These are phyloP conservation scores for Pugionium dolabratum DNA, from an alignment of 345 rosid species.

Conservation along the genomic window DNA sequence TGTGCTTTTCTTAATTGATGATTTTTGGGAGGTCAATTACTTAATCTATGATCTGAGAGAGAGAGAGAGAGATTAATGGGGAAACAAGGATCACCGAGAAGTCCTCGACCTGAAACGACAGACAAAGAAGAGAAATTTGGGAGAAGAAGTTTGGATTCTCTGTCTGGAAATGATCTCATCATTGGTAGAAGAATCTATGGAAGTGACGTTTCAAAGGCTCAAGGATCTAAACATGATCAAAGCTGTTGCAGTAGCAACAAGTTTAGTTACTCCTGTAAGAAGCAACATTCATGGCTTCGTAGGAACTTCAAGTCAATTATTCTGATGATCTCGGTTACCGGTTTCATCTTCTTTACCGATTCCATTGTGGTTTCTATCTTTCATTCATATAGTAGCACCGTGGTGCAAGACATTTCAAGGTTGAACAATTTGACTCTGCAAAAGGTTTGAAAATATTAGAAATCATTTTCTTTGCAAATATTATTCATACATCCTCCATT, in stretches of 20 bases:
- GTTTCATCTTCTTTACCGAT: slow-evolving; percentile 64
- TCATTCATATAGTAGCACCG: slow-evolving; percentile 43
- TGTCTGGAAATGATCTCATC: slow-evolving; percentile 51
- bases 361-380: slow-evolving; percentile 62
- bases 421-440: slow-evolving; percentile 33
- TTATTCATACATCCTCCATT: slow-evolving; percentile 3
- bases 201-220: slow-evolving; percentile 46
- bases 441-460: slow-evolving; percentile 50
- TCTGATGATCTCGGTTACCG: slow-evolving; percentile 47
- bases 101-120: slow-evolving; percentile 41
- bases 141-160: slow-evolving; percentile 48
- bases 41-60: slow-evolving; percentile 23
- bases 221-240: slow-evolving; percentile 54
- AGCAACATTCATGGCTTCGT: slow-evolving; percentile 56
- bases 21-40: background rate
- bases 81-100: slow-evolving; percentile 54
- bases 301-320: slow-evolving; percentile 50
- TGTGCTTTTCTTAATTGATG: no score
- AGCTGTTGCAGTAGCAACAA: slow-evolving; percentile 49
- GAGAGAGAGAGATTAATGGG: slow-evolving; percentile 43
- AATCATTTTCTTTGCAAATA: background rate
- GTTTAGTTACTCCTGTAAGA: slow-evolving; percentile 50
- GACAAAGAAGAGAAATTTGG: slow-evolving; percentile 36
- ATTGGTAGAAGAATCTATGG: slow-evolving; percentile 58
- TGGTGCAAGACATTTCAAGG: slow-evolving; percentile 45